Conservation (phyloP, 2,329 filamentous ascomycete species). For the Fusarium redolens region DNA sequence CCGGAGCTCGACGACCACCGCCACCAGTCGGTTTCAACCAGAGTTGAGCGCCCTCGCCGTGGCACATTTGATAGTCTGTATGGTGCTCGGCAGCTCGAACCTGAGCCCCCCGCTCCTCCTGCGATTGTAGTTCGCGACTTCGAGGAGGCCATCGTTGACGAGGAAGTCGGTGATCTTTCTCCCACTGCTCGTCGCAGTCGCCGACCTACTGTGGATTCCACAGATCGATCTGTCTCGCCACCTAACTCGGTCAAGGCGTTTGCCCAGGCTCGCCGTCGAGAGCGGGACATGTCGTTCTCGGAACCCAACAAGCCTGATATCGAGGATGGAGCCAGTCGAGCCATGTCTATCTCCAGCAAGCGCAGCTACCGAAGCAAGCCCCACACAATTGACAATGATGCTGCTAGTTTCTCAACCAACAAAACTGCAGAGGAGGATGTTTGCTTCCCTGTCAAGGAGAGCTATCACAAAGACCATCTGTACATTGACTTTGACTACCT, state of each 20-base stretch:
- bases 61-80: conserved; percentile 81
- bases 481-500: conserved; percentile 93
- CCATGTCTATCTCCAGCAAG: conserved; percentile 76
- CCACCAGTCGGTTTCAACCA: conserved; percentile 69
- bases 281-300: conserved; percentile 74
- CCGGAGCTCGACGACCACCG: conserved; percentile 91
- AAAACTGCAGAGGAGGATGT: conserved; percentile 87
- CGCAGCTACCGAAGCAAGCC: conserved; percentile 68
- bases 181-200: conserved; percentile 59
- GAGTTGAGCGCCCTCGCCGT: conserved; percentile 70
- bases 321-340: conserved; percentile 70
- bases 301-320: conserved; percentile 56
- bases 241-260: conserved; percentile 99
- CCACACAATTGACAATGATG: conserved; percentile 71
- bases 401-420: conserved; percentile 70
- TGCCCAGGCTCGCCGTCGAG: conserved; percentile 86
- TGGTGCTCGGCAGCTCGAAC: conserved; percentile 60
- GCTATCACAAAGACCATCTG: conserved; percentile 75
- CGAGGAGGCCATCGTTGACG: conserved; percentile 80
- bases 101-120: conserved; percentile 50
- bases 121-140: conserved; percentile 78
- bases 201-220: conserved; percentile 67
- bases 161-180: conserved; percentile 73
- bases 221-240: conserved; percentile 79
- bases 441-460: conserved; percentile 84